Evolutionary conservation across 2,329 filamentous ascomycete genomes (phyloP).

Genomic region (Myriosclerotinia scirpicola): DNA sequence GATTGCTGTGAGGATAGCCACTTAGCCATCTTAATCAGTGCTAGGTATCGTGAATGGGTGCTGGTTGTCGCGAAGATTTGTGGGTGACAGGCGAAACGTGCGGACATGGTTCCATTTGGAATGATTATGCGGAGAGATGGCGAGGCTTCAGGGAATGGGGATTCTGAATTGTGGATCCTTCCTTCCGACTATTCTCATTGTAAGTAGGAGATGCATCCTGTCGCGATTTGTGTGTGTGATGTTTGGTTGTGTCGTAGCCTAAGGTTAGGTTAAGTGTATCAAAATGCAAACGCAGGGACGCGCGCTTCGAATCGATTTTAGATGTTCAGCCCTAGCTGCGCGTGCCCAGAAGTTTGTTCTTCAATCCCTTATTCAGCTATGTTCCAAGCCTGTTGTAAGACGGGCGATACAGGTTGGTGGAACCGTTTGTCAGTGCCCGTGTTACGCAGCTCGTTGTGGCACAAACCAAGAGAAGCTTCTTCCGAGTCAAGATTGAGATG

Average conservation of each 20-base stretch:
- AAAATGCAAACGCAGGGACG: conserved; percentile 20
- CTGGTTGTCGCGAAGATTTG: not conserved
- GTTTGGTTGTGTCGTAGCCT: conserved; percentile 3
- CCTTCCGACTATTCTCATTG: not conserved
- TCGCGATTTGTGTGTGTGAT: not conserved
- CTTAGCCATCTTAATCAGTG: not conserved
- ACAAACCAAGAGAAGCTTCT: conserved; percentile 17
- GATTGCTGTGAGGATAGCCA: not conserved
- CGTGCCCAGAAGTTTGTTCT: conserved; percentile 1
- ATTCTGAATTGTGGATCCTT: not conserved
- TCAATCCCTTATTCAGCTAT: conserved; percentile 20
- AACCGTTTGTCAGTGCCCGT: conserved; percentile 11
- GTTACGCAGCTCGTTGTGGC: conserved; percentile 4
- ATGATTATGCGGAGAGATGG: conserved; percentile 16
- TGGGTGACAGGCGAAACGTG: conserved; percentile 10
- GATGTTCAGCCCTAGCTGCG: conserved; percentile 22
- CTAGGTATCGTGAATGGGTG: no score
- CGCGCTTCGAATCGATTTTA: conserved; percentile 16
- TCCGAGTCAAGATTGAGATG: conserved; percentile 11
- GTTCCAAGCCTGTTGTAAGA: conserved; percentile 16
- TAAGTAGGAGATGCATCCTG: not conserved
- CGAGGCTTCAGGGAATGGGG: not conserved
- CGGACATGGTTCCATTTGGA: conserved; percentile 6
- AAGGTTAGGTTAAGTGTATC: not conserved
- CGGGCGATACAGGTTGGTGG: conserved; percentile 11